Evolutionary conservation across 805 yeast species (phyloP), one percentile per base, ranked within the genome.

Genomic region (Cyberlindnera subsufficiens): DNA sequence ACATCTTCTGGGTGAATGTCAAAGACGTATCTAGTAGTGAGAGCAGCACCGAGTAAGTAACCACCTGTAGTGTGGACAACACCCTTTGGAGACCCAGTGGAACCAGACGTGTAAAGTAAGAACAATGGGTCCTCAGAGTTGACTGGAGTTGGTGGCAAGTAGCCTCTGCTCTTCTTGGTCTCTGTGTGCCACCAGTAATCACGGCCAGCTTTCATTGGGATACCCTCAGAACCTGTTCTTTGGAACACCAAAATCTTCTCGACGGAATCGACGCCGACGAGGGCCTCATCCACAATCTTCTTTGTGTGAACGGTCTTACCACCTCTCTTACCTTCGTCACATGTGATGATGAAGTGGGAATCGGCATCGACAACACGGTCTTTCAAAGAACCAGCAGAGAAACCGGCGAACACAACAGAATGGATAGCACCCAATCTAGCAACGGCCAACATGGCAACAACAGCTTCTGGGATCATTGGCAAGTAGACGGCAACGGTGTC

Each of bases 71-170:
- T 73, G 65, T 93, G 99, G 59, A 86, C 93, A 54, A 93, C 90
- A 69, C 99, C 99, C 76, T 93, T 93, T 61, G 99, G 99, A 63
- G 90, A 81, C 52, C 99, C 98, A 29, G 99, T 93, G 30, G 98
- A 90, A 47, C 99, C 99, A 5, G 98, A 90, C 38, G 99, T 93
- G 71, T 93, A 93, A 59, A 93, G 80, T 68, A 93, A 71, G 74
- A 93, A 93, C 56, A 93, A 71, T 44, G 99, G 98, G 69, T 93
- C 96, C 71, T 93, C 99, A 38, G 96, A 65, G 61, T 81, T 77
- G 45, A 89, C 95, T 34, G 96, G 81, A 36, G 77, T 82, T 30
- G 96, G 96, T 40, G 98, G 93, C 55, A 75, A 71, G 70, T 90
- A 91, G 47, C 85, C 80, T 54, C 93, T 84, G 68, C 78, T 86